Conservation (phyloP, 768 basidiomycete genomes). For the Mycena vulgaris region DNA sequence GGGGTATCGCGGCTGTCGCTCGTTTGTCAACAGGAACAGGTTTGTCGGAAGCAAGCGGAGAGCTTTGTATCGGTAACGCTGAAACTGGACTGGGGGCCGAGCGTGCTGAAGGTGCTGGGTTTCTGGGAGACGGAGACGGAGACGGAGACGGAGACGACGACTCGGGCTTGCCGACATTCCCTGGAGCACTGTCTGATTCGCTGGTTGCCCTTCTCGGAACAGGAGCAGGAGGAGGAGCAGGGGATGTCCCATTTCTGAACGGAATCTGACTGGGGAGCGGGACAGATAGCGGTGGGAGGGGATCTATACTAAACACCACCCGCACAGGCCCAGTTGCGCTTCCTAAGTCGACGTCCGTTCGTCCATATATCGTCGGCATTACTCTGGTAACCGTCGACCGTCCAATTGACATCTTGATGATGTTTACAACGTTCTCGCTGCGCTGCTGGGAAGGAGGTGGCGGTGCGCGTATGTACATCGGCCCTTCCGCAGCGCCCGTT, state of each 20-base stretch:
- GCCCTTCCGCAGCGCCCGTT: constrained; percentile 29
- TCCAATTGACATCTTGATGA: constrained; percentile 36
- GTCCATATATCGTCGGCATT: constrained; percentile 61
- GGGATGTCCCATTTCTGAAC: constrained; percentile 33
- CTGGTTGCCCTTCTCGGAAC: constrained; percentile 15
- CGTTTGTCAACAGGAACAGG: constrained; percentile 11
- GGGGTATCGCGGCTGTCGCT: constrained; percentile 56
- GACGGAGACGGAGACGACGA: constrained; percentile 22
- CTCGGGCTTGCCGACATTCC: constrained; percentile 5
- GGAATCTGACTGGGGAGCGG: constrained; percentile 34
- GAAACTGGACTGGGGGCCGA: constrained; percentile 25
- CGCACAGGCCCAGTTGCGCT: constrained; percentile 62
- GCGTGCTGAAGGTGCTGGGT: constrained; percentile 9
- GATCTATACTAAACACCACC: constrained; percentile 63
- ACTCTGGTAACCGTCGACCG: constrained; percentile 36
- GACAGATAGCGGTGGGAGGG: constrained; percentile 46
- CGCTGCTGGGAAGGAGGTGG: constrained; percentile 34
- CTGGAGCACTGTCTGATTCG: constrained; percentile 12
- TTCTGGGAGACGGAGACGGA: constrained; percentile 12
- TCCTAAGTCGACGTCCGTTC: constrained; percentile 57
- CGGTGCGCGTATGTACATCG: constrained; percentile 31
- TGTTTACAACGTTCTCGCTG: constrained; percentile 32
- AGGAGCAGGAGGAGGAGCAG: constrained; percentile 9
- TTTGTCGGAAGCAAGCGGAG: constrained; percentile 29
- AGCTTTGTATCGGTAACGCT: constrained; percentile 24